Evolutionary conservation across 345 rosid genomes (phyloP), one percentile per base, ranked within the genome.

Genomic region (Pistacia vera): DNA sequence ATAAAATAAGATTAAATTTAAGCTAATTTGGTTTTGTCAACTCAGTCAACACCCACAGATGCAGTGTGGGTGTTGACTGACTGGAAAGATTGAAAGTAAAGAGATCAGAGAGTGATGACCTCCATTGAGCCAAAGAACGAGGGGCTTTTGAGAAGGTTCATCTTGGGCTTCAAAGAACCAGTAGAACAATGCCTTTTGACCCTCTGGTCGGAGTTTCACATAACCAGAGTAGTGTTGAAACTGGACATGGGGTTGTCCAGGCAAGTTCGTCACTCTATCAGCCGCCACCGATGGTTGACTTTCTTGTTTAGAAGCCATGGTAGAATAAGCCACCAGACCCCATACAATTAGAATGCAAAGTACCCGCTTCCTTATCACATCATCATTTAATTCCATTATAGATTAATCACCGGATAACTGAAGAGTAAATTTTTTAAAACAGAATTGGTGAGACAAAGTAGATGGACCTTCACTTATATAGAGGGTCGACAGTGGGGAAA

Each of bases 121-220:
- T 86, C 92, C 92, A 70, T 90, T 87, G 82, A 92, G 97, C 97
- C 94, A 92, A 18, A 92, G 88, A 54, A 92, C 87, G 1, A 91
- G 89, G 70, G 97, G 94, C 25, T 84, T 88, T 14, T 5, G 56
- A 22, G 87, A 65, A 0, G 78, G 69, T 48, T 52, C 78, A 2
- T 67, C 51, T 64, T 84, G 84, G 0, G 92, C 89, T 84, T 90
- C 91, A 36, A 92, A 92, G 81, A 92, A 90, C 94, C 92, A 90
- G 64, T 92, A 90, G 83, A 88, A 91, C 52, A 92, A 79, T 1
- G 92, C 88, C 67, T 84, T 90, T 9, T 77, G 71, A n/a, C 74
- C 70, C 0, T 49, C 36, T 2, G 82, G 86, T 3, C 75, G 81
- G 35, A 84, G 82, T 11, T 78, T 75, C 61, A 92, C 82, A 75